These are phyloP conservation scores for Naumovozyma dairenensis DNA, from an alignment of 805 yeast species.

Conservation along the genomic window DNA sequence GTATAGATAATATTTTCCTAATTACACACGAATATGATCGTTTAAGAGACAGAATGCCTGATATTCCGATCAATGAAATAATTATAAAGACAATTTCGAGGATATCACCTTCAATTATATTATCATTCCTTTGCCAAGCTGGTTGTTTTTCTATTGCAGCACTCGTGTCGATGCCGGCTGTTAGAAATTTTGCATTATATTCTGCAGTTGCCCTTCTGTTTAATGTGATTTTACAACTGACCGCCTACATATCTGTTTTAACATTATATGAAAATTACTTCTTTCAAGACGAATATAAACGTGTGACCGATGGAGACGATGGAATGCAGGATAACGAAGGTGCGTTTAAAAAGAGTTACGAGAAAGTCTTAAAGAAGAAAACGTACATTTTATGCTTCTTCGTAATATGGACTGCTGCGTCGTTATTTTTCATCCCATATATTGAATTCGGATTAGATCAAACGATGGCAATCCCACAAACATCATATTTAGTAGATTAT, in stretches of 20 bases:
- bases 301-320: no score
- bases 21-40: conserved; percentile 68
- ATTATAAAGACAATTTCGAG: conserved; percentile 55
- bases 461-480: conserved; percentile 74
- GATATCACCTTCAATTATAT: conserved; percentile 79
- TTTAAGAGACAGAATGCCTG: no score
- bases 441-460: conserved; percentile 81
- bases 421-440: conserved; percentile 59
- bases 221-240: conserved; percentile 70
- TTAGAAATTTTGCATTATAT: conserved; percentile 81
- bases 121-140: conserved; percentile 71
- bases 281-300: no score
- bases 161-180: conserved; percentile 90
- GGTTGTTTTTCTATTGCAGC: conserved; percentile 72
- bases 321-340: no score
- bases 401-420: conserved; percentile 52
- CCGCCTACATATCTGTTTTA: conserved; percentile 67
- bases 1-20: conserved; percentile 89
- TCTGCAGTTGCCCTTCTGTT: conserved; percentile 78
- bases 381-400: conserved; percentile 48
- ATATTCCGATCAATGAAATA: conserved; percentile 40
- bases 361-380: conserved; percentile 41
- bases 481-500: conserved; percentile 72
- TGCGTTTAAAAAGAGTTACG: no score
- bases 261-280: conserved; percentile 30